Evolutionary conservation across 352 stramenopile genomes (phyloP).

Genomic region (Thalassiosira mediterranea): DNA sequence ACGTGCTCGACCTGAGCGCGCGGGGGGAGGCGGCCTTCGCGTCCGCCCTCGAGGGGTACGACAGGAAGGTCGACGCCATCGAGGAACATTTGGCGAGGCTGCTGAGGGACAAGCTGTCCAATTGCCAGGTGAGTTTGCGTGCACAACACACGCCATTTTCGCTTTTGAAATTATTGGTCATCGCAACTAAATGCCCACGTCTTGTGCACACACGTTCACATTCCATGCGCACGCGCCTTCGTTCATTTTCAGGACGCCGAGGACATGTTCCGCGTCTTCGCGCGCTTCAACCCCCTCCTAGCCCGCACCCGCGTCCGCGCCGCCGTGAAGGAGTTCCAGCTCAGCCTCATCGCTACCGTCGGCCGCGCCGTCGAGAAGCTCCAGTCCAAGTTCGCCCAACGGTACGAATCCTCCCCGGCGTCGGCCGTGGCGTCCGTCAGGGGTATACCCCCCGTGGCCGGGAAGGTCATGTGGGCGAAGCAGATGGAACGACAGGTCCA

Average conservation of each 20-base stretch:
- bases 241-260: constrained; percentile 82
- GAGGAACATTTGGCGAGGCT: constrained; percentile 80
- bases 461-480: constrained; percentile 98
- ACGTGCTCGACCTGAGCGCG: constrained; percentile 77
- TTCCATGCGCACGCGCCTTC: constrained; percentile 2
- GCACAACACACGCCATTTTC: neutral
- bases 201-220: constrained; percentile 11
- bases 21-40: constrained; percentile 66
- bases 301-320: constrained; percentile 91
- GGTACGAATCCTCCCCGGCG: constrained; percentile 96
- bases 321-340: constrained; percentile 98
- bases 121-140: constrained; percentile 64
- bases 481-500: constrained; percentile 99
- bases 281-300: constrained; percentile 97
- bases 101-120: constrained; percentile 78
- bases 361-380: constrained; percentile 95
- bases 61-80: constrained; percentile 82
- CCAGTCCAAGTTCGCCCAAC: constrained; percentile 86
- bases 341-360: constrained; percentile 98
- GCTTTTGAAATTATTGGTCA: neutral
- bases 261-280: constrained; percentile 91
- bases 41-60: constrained; percentile 77
- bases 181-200: neutral
- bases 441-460: constrained; percentile 96
- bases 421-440: constrained; percentile 92